Percentiles rank a stretch among this genome's conserved stretches.
Conservation (phyloP, 2,329 filamentous ascomycete genomes). For the Lojkania enalia region DNA sequence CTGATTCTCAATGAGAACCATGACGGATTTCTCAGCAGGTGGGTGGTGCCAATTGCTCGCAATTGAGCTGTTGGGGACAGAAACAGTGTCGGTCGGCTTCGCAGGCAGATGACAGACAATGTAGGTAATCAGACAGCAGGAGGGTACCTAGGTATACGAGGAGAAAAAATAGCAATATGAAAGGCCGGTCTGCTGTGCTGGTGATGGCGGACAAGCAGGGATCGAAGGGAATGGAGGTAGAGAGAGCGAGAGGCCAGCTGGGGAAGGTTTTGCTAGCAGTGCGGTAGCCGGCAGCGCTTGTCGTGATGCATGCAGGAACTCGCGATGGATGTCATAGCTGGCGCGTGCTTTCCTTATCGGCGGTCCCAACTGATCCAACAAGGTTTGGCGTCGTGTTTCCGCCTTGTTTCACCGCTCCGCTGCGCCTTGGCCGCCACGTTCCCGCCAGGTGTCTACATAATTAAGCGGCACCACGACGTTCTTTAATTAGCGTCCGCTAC, state of each 20-base stretch:
- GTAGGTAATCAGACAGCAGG: slow-evolving; percentile 16
- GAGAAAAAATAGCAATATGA: slow-evolving; percentile 11
- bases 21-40: slow-evolving; percentile 46
- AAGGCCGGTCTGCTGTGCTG: slow-evolving; percentile 5
- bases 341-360: slow-evolving; percentile 31
- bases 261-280: slow-evolving; percentile 20
- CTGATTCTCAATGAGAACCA: slow-evolving; percentile 89
- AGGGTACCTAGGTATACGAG: too few relatives aligned
- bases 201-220: slow-evolving; percentile 9
- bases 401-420: slow-evolving; percentile 11
- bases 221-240: slow-evolving; percentile 13
- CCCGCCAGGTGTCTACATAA: not conserved
- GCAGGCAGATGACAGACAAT: slow-evolving; percentile 20
- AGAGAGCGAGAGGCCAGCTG: slow-evolving; percentile 5
- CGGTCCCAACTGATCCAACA: slow-evolving; percentile 2
- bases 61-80: slow-evolving; percentile 18
- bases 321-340: slow-evolving; percentile 32
- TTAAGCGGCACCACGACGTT: not conserved
- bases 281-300: slow-evolving; percentile 18
- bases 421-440: slow-evolving; percentile 4
- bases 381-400: slow-evolving; percentile 3
- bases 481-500: not conserved
- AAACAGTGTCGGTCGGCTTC: slow-evolving; percentile 27
- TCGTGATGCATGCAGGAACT: slow-evolving; percentile 37
- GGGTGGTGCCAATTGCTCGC: slow-evolving; percentile 13